Evolutionary conservation across 257 asterid species (phyloP).

Genomic region (Fraxinus quadrangulata): DNA sequence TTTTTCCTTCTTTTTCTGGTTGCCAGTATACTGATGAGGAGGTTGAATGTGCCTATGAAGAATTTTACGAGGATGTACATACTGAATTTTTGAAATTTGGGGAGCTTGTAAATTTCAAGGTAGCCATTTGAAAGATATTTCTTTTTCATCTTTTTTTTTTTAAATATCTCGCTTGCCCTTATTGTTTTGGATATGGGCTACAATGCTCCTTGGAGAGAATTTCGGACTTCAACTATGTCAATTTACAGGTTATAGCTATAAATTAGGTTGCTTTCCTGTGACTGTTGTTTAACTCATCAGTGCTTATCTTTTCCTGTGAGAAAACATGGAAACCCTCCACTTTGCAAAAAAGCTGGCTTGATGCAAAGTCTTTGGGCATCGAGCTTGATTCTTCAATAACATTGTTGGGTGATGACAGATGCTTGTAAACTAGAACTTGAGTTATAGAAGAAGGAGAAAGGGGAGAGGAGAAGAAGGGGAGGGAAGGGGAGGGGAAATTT

Average conservation of each 20-base stretch:
- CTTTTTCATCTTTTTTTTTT: neutral
- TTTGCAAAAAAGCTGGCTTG: constrained; percentile 9
- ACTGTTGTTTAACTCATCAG: neutral
- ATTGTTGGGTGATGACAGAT: neutral
- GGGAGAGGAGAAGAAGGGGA: neutral
- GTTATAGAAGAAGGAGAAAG: neutral
- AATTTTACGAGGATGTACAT: constrained; percentile 96
- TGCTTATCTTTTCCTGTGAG: constrained; percentile 19
- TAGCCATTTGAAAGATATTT: constrained; percentile 23
- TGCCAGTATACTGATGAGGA: constrained; percentile 90
- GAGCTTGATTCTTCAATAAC: neutral
- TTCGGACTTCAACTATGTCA: neutral
- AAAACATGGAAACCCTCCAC: constrained; percentile 1
- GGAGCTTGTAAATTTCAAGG: constrained; percentile 94
- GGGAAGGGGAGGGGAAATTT: neutral
- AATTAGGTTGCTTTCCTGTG: constrained; percentile 3
- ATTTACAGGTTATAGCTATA: constrained; percentile 6
- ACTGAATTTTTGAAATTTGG: constrained; percentile 95
- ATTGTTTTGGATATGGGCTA: constrained; percentile 13
- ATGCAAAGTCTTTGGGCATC: neutral
- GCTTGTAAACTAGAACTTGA: neutral
- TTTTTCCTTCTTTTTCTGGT: constrained; percentile 35
- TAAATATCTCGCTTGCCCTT: neutral
- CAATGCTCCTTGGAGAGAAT: constrained; percentile 17
- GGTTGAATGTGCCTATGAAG: constrained; percentile 83